These are phyloP conservation scores for Mortierella antarctica DNA, from an alignment of 192 early-diverging fungal genomes.

Conservation along the genomic window DNA sequence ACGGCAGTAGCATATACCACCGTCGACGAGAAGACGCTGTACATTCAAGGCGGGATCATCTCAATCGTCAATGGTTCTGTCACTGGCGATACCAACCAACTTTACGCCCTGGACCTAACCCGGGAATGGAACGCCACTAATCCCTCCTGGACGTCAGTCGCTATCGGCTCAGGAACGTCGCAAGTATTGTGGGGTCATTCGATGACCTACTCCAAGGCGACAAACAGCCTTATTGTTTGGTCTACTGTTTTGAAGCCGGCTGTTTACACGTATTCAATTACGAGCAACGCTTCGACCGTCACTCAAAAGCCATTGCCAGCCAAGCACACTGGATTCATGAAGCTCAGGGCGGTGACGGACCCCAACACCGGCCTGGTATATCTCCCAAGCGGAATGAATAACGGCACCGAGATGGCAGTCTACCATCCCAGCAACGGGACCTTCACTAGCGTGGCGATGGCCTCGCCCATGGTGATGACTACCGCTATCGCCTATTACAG, in stretches of 20 bases:
- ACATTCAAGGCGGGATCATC: neutral
- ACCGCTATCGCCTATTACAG: neutral
- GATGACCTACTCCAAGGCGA: neutral
- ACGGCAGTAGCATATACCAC: neutral
- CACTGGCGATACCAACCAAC: conserved; percentile 1
- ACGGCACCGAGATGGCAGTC: neutral
- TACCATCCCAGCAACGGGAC: neutral
- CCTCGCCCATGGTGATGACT: neutral
- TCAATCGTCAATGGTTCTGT: neutral
- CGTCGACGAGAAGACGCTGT: neutral
- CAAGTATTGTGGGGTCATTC: neutral
- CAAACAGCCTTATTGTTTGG: conserved; percentile 3
- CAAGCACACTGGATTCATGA: neutral
- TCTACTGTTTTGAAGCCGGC: neutral
- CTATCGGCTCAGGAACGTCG: neutral
- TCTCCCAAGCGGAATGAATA: neutral
- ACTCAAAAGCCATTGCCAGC: neutral
- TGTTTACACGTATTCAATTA: neutral
- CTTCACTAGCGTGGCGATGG: neutral
- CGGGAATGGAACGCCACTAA: neutral
- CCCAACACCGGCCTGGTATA: conserved; percentile 6
- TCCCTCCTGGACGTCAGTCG: neutral
- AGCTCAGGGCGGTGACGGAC: conserved; percentile 1
- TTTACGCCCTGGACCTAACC: conserved; percentile 1
- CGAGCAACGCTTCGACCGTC: neutral